phyloP scores from a whole-genome alignment of 306 rosid genomes.

The Biancaea sappan region DNA sequence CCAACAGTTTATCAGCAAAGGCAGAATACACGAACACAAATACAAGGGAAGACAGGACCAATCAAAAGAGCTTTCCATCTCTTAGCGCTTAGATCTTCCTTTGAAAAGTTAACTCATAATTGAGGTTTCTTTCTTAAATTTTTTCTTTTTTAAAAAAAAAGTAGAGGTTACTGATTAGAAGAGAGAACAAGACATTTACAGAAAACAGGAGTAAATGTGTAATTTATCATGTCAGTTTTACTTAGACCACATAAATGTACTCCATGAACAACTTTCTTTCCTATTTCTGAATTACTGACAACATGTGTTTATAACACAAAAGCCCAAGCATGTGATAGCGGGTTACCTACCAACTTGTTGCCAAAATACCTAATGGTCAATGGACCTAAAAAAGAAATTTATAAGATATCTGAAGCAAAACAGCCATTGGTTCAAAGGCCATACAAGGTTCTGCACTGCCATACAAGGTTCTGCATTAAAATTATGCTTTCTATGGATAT shows the following conservation, averaged over 20 bases:
- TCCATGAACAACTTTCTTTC: not conserved
- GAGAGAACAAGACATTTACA: too few relatives aligned
- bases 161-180: too few relatives aligned
- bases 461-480: not conserved
- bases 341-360: not conserved
- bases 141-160: too few relatives aligned
- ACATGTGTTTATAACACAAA: not conserved
- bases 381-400: not conserved
- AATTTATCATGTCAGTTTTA: not conserved
- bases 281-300: not conserved
- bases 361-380: not conserved
- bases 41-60: not conserved
- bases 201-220: too few relatives aligned
- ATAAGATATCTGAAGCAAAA: not conserved
- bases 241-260: not conserved
- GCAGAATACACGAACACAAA: slow-evolving; percentile 2
- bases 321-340: not conserved
- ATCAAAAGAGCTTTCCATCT: not conserved
- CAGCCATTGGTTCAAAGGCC: not conserved
- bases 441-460: not conserved
- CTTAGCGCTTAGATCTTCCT: not conserved
- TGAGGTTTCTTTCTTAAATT: too few relatives aligned
- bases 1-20: slow-evolving; percentile 6
- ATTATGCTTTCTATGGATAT: too few relatives aligned
- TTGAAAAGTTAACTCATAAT: not conserved